Evolutionary conservation across 371 early-diverging fungal species (phyloP), one percentile per base, ranked within the genome.

Genomic region (Choanephora cucurbitarum): DNA sequence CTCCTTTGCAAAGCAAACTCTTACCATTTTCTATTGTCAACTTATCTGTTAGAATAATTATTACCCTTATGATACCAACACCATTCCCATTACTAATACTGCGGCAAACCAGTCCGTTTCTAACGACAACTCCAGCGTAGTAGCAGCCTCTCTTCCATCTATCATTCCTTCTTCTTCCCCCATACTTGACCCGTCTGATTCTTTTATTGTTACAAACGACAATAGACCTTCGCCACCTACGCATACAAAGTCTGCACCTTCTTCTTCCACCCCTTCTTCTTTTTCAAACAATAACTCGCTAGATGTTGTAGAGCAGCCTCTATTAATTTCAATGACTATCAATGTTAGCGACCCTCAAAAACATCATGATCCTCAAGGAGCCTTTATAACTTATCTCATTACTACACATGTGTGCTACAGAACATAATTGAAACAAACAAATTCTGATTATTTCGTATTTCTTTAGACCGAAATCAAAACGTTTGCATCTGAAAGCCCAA

Each of bases 301-400:
- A 44, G 41, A 39, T 1, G 31, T 33, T 47, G 17, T 28, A 22
- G 51, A 64, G 7, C 28, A 28, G 28, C 28, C 28, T 28, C 3
- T 7, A 37, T 7, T 49, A n/a, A 7, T 55, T 19, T 52, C 64
- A 14, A 77, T 77, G 73, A 56, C 53, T 1, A 66, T 92, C 18
- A 72, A 75, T 2, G 84, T 97, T 14, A 73, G 75, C 17, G 93
- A 93, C 54, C 86, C 94, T 17, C 84, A 87, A 57, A 95, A 92
- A 65, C 91, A 93, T 57, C 87, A 90, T 23, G 96, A 96, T 55
- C 89, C 91, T 13, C 82, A 83, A 48, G 83, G 84, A 34, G 82
- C 90, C 17, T 93, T 79, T 67, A 84, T 96, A 19, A 84, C 88
- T 15, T 97, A 95, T 67, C 78, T 90, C 41, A 78, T 97, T 32